Conservation (phyloP, 2,329 filamentous ascomycete genomes). For the Fusarium sp. region DNA sequence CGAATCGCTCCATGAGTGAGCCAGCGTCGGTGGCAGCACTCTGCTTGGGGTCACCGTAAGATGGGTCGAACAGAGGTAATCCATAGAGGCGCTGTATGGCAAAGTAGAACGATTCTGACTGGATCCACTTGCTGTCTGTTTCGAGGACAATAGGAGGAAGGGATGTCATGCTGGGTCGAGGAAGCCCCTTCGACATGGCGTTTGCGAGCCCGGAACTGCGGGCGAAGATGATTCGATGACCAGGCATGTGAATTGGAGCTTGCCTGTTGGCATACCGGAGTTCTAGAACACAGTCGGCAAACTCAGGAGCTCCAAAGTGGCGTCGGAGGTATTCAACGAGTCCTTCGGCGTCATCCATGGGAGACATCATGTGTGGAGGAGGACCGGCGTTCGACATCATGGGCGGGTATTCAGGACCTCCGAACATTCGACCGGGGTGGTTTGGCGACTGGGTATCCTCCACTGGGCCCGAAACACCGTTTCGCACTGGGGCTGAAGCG, state of each 20-base stretch:
- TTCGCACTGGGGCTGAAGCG: slow-evolving; percentile 54
- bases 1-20: slow-evolving; percentile 57
- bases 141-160: slow-evolving; percentile 55
- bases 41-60: slow-evolving; percentile 43
- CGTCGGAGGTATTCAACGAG: slow-evolving; percentile 55
- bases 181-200: slow-evolving; percentile 44
- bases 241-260: slow-evolving; percentile 58
- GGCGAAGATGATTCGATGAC: slow-evolving; percentile 66
- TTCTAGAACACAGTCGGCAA: slow-evolving; percentile 60
- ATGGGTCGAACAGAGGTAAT: slow-evolving; percentile 58
- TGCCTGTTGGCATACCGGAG: slow-evolving; percentile 57
- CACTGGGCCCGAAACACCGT: slow-evolving; percentile 45
- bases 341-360: slow-evolving; percentile 51
- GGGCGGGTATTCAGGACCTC: slow-evolving; percentile 46
- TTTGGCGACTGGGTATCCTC: slow-evolving; percentile 49
- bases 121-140: slow-evolving; percentile 63
- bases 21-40: slow-evolving; percentile 53
- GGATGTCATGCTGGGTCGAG: slow-evolving; percentile 47
- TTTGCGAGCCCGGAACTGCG: slow-evolving; percentile 56
- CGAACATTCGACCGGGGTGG: slow-evolving; percentile 48
- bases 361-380: slow-evolving; percentile 45
- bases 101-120: slow-evolving; percentile 66
- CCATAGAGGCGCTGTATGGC: slow-evolving; percentile 69
- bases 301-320: slow-evolving; percentile 48
- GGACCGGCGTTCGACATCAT: slow-evolving; percentile 50